Base-by-base conservation (phyloP, 202 grass and related monocot genomes). In the Setaria italica region DNA sequence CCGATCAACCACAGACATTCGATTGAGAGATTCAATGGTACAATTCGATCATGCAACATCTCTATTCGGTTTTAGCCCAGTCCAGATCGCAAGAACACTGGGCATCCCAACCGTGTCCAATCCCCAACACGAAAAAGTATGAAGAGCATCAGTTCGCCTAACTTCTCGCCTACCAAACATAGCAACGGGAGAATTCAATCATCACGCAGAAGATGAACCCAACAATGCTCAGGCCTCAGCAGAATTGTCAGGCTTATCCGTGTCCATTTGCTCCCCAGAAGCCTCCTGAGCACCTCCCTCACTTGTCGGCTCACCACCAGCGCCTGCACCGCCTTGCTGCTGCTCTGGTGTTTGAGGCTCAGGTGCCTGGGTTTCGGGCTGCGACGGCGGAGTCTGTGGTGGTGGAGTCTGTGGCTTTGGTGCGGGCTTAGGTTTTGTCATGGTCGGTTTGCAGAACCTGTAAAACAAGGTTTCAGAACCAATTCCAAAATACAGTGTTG, bases 401-500 rank as follows among this genome's bases (percentile, higher is more conserved):
- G 77, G 93, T 1, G 85, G 89, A 62, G 94, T 92, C 17, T 94
- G 90, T 4, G 86, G 90, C 78, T 97, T 94, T 1, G 90, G 94
- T 20, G 88, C 89, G 25, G 94, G 91, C 63, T 87, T 94, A 0
- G 91, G 86, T 66, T 92, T 97, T 29, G 86, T 94, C 90, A 97
- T 94, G 74, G 94, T 94, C 0, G 88, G 88, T 81, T 88, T 97
- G 80, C 94, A 94, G 21, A 92, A 90, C 87, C 91, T 94, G 68
- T 70, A 66, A 69, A 75, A 35, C 56, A 72, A 41, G 59, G 19
- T 48, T 70, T 46, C 43, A 43, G 39, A 9, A 54, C 10, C 17
- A 57, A 47, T 62, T 71, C 67, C 13, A 39, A 49, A 54, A 19
- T 20, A 56, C 9, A 2, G 0, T 11, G 12, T 16, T 12, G 7